Evolutionary conservation across 495 filamentous ascomycete genomes (phyloP).

Genomic region (Filosporella fistucella): DNA sequence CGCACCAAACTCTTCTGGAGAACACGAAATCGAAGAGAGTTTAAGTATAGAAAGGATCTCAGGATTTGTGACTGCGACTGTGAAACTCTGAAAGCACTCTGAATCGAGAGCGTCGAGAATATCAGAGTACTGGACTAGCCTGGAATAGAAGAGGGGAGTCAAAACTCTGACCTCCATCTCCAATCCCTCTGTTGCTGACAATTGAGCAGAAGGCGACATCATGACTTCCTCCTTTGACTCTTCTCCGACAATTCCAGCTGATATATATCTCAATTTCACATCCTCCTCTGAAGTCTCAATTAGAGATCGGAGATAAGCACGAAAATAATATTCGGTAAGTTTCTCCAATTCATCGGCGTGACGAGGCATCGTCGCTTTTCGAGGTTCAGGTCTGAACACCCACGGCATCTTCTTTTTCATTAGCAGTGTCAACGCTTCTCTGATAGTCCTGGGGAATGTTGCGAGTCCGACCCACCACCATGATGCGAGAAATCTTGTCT

Average conservation of each 20-base stretch:
- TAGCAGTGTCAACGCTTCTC: slow-evolving; percentile 50
- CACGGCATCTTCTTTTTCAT: slow-evolving; percentile 48
- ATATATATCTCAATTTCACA: slow-evolving; percentile 44
- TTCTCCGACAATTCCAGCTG: slow-evolving; percentile 37
- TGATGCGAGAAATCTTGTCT: slow-evolving; percentile 39
- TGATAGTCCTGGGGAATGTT: slow-evolving; percentile 57
- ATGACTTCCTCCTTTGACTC: slow-evolving; percentile 26
- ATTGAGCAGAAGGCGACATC: slow-evolving; percentile 24
- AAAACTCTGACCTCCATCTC: slow-evolving; percentile 46
- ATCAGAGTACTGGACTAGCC: slow-evolving; percentile 48
- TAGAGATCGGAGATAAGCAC: slow-evolving; percentile 41
- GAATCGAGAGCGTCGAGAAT: slow-evolving; percentile 44
- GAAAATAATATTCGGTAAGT: slow-evolving; percentile 46
- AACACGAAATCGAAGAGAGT: background rate
- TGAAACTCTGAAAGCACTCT: slow-evolving; percentile 44
- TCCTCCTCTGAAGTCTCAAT: slow-evolving; percentile 34
- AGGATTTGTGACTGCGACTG: slow-evolving; percentile 42
- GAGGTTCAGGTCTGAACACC: slow-evolving; percentile 53
- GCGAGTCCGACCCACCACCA: slow-evolving; percentile 63
- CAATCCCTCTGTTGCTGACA: slow-evolving; percentile 9
- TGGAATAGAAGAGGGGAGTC: slow-evolving; percentile 56
- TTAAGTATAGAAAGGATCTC: background rate
- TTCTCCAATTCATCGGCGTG: slow-evolving; percentile 38
- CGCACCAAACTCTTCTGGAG: too few species aligned
- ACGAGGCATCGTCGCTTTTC: slow-evolving; percentile 43